These are phyloP conservation scores for Scopulariopsis brevicaulis DNA, from an alignment of 2,329 filamentous ascomycete species.

Conservation along the genomic window DNA sequence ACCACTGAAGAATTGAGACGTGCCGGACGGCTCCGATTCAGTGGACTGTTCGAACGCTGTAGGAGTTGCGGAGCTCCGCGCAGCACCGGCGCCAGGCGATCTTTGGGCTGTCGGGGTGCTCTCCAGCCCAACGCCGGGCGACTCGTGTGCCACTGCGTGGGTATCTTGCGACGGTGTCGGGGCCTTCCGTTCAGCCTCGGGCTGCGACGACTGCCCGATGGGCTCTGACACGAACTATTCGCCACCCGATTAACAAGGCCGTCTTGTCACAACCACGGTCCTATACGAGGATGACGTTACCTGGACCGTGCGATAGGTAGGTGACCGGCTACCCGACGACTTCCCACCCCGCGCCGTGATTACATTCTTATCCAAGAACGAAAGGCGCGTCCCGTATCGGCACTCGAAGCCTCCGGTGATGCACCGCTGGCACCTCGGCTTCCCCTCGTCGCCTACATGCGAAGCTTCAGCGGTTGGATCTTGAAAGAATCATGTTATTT, in stretches of 20 bases:
- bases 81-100: too few relatives aligned
- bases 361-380: slow-evolving; percentile 33
- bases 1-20: background rate
- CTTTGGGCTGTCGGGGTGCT: background rate
- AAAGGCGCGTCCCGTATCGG: slow-evolving; percentile 32
- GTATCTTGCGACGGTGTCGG: background rate
- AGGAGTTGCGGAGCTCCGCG: background rate
- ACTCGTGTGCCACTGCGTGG: background rate
- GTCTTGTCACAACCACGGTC: background rate
- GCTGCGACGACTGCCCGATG: background rate
- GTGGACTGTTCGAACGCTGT: background rate
- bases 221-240: background rate
- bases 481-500: too few relatives aligned
- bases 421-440: slow-evolving; percentile 36
- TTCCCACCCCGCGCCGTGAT: slow-evolving; percentile 10
- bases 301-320: background rate
- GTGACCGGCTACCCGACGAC: background rate
- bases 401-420: slow-evolving; percentile 32
- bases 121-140: background rate
- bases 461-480: too few relatives aligned
- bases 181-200: background rate
- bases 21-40: background rate
- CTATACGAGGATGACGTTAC: background rate
- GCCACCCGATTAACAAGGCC: background rate
- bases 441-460: slow-evolving; percentile 33